These are phyloP conservation scores for Colletotrichum kahawae DNA, from an alignment of 2,329 filamentous ascomycete species.

Conservation along the genomic window DNA sequence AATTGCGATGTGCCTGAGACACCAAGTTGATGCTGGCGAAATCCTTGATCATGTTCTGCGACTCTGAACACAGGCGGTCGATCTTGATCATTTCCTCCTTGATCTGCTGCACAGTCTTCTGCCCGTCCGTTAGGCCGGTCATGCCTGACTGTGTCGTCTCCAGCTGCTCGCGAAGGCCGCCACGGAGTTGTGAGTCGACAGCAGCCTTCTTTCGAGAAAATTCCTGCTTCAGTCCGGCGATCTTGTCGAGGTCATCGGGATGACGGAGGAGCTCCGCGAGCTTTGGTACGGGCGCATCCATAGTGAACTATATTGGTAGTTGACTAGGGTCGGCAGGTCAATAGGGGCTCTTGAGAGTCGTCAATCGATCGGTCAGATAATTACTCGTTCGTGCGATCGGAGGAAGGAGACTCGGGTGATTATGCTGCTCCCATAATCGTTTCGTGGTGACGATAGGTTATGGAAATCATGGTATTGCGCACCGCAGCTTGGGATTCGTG, in stretches of 20 bases:
- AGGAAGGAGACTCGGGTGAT: not conserved
- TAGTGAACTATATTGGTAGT: constrained; percentile 34
- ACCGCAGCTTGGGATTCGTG: constrained; percentile 8
- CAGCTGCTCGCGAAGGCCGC: constrained; percentile 88
- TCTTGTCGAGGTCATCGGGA: constrained; percentile 97
- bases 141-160: constrained; percentile 95
- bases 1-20: constrained; percentile 95
- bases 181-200: constrained; percentile 88
- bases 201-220: constrained; percentile 93
- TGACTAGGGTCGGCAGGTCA: not conserved
- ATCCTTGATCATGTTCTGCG: constrained; percentile 96
- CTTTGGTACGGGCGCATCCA: constrained; percentile 76
- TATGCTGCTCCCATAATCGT: not conserved
- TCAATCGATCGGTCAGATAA: not conserved
- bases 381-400: not conserved
- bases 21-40: constrained; percentile 92
- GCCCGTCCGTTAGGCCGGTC: constrained; percentile 84
- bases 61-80: constrained; percentile 95
- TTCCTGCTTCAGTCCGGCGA: constrained; percentile 85
- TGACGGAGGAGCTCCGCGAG: constrained; percentile 93
- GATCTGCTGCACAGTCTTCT: constrained; percentile 89
- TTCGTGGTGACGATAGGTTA: not conserved
- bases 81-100: constrained; percentile 99
- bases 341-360: not conserved
- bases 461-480: constrained; percentile 1